Percentiles rank a stretch among this genome's conserved stretches.
Conservation (phyloP, 2,329 filamentous ascomycete species). For the Ophiostoma australiae region DNA sequence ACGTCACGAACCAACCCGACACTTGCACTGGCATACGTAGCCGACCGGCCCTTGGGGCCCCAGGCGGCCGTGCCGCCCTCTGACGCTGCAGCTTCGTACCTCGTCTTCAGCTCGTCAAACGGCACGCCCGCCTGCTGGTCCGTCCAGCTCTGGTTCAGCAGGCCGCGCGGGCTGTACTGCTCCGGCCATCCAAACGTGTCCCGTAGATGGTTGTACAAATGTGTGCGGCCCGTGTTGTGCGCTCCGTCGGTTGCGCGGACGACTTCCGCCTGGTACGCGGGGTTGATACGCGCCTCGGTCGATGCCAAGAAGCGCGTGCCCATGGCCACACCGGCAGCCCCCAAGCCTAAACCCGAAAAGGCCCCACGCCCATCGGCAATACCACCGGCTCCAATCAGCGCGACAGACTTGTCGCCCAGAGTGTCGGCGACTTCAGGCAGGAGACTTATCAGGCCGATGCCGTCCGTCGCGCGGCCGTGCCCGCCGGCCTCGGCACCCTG, state of each 20-base stretch:
- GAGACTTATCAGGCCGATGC: conserved; percentile 51
- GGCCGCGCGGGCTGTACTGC: conserved; percentile 38
- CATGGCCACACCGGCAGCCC: conserved; percentile 52
- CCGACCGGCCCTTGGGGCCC: conserved; percentile 29
- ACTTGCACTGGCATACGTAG: conserved; percentile 27
- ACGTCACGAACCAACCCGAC: conserved; percentile 26
- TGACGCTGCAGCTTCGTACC: conserved; percentile 38
- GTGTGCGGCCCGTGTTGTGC: conserved; percentile 38
- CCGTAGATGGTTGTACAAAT: conserved; percentile 43
- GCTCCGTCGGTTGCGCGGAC: conserved; percentile 40
- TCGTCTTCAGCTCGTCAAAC: conserved; percentile 41
- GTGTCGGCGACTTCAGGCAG: conserved; percentile 53
- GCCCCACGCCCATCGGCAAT: conserved; percentile 53
- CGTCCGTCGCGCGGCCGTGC: conserved; percentile 50
- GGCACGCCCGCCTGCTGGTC: conserved; percentile 39
- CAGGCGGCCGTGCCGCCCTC: conserved; percentile 32
- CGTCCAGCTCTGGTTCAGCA: conserved; percentile 40
- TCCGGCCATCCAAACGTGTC: conserved; percentile 43
- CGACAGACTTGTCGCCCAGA: conserved; percentile 37
- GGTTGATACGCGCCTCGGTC: conserved; percentile 38
- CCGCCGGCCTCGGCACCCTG: conserved; percentile 63
- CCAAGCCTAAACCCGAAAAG: conserved; percentile 51
- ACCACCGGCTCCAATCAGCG: conserved; percentile 55
- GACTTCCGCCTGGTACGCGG: conserved; percentile 42
- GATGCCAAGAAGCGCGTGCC: conserved; percentile 60